phyloP scores from a whole-genome alignment of 257 asterid species.

The Oldenlandia corymbosa region DNA sequence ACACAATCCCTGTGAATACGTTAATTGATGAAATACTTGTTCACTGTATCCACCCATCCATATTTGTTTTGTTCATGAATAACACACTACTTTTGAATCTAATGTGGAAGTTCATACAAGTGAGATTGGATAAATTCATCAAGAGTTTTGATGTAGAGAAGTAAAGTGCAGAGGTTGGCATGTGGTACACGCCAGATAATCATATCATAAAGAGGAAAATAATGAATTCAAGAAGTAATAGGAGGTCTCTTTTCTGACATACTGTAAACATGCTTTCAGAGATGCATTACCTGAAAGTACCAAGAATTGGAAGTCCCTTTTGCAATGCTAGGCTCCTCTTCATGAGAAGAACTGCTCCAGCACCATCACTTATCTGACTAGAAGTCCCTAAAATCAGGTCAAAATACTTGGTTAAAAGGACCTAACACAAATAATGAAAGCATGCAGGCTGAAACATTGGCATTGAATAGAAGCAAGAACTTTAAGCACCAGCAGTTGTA shows the following conservation, averaged over 20 bases:
- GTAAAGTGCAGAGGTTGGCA: background rate
- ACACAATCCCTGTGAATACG: too few relatives aligned
- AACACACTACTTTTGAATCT: too few relatives aligned
- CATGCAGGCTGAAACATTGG: background rate
- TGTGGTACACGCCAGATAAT: too few relatives aligned
- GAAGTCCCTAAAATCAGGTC: slow-evolving; percentile 52
- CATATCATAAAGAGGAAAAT: too few relatives aligned
- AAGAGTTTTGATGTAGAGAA: background rate
- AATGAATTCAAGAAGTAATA: too few relatives aligned
- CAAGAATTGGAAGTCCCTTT: slow-evolving; percentile 84
- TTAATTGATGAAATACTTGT: too few relatives aligned
- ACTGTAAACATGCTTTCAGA: too few relatives aligned
- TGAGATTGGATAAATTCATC: background rate
- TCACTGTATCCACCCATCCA: too few relatives aligned
- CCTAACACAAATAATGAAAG: background rate
- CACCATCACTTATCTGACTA: slow-evolving; percentile 91
- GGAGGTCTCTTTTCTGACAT: too few relatives aligned
- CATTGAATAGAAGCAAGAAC: slow-evolving; percentile 6
- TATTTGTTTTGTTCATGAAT: too few relatives aligned
- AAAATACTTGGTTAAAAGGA: background rate
- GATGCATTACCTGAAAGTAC: slow-evolving; percentile 67
- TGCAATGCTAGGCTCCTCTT: slow-evolving; percentile 69
- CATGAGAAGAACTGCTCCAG: slow-evolving; percentile 96
- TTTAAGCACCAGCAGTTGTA: slow-evolving; percentile 81
- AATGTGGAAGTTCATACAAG: too few relatives aligned